Evolutionary conservation across 176 grass and related monocot species (phyloP).

Genomic region (Avena eriantha): DNA sequence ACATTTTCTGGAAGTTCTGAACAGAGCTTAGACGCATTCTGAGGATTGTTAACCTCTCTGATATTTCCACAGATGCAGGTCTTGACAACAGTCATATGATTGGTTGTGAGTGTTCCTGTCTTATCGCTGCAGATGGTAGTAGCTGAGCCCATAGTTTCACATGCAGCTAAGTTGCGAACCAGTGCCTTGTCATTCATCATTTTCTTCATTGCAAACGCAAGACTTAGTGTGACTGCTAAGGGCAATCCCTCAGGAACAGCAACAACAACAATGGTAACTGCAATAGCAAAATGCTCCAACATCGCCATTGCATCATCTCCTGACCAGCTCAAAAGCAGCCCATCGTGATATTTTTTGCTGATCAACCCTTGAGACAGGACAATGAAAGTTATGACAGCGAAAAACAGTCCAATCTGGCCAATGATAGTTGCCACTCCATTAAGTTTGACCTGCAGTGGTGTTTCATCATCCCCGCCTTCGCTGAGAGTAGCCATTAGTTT

Average conservation of each 20-base stretch:
- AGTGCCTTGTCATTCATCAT: constrained; percentile 99
- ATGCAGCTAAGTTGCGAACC: constrained; percentile 89
- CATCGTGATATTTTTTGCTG: constrained; percentile 57
- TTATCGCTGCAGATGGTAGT: constrained; percentile 98
- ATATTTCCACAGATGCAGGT: constrained; percentile 77
- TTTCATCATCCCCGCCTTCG: constrained; percentile 98
- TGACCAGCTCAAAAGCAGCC: constrained; percentile 69
- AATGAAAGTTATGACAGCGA: constrained; percentile 96
- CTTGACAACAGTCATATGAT: constrained; percentile 98
- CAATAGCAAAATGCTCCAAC: constrained; percentile 93
- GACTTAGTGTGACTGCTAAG: constrained; percentile 92
- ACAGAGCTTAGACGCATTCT: constrained; percentile 65
- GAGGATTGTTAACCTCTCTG: constrained; percentile 54
- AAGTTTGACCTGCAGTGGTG: constrained; percentile 88
- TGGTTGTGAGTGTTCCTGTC: constrained; percentile 93
- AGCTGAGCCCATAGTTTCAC: constrained; percentile 98
- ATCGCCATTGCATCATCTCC: constrained; percentile 82
- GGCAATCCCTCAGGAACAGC: constrained; percentile 98
- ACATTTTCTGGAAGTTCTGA: constrained; percentile 68
- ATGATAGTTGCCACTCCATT: constrained; percentile 81
- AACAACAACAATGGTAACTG: constrained; percentile 96
- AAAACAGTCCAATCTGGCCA: constrained; percentile 88
- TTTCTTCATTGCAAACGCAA: constrained; percentile 99
- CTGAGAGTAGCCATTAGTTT: constrained; percentile 95
- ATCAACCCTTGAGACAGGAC: constrained; percentile 80